These are phyloP conservation scores for Oryza meridionalis DNA, from an alignment of 176 grass and related monocot species.

Conservation along the genomic window DNA sequence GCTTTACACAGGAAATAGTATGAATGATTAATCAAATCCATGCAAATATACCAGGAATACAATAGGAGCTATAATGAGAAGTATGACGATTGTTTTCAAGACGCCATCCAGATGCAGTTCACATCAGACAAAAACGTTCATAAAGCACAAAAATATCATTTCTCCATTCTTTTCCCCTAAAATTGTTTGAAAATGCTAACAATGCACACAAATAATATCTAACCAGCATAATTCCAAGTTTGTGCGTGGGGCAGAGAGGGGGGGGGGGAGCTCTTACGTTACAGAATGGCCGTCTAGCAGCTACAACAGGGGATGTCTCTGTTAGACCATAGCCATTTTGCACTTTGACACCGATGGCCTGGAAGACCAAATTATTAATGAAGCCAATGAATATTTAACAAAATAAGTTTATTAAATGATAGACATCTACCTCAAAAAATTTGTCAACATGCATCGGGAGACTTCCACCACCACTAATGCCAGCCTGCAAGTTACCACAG, in stretches of 20 bases:
- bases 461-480: slow-evolving; percentile 91
- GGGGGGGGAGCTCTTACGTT: slow-evolving; percentile 63
- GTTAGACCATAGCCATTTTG: slow-evolving; percentile 97
- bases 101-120: not conserved
- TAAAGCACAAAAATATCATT: not conserved
- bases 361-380: slow-evolving; percentile 45
- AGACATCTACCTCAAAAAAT: slow-evolving; percentile 88
- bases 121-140: not conserved
- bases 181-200: not conserved
- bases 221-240: not conserved
- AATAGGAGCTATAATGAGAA: not conserved
- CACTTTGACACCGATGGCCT: slow-evolving; percentile 90
- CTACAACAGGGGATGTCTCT: slow-evolving; percentile 91
- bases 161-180: not conserved
- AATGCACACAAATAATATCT: not conserved
- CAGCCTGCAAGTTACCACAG: slow-evolving; percentile 58
- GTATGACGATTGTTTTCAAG: not conserved
- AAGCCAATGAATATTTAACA: slow-evolving; percentile 27
- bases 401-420: slow-evolving; percentile 19
- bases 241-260: not conserved
- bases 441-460: slow-evolving; percentile 84
- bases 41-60: not conserved
- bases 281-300: slow-evolving; percentile 68
- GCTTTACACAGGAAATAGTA: slow-evolving; percentile 1
- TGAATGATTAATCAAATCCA: not conserved